phyloP scores from a whole-genome alignment of 2,329 filamentous ascomycete species.

The Verticillium dahliae region DNA sequence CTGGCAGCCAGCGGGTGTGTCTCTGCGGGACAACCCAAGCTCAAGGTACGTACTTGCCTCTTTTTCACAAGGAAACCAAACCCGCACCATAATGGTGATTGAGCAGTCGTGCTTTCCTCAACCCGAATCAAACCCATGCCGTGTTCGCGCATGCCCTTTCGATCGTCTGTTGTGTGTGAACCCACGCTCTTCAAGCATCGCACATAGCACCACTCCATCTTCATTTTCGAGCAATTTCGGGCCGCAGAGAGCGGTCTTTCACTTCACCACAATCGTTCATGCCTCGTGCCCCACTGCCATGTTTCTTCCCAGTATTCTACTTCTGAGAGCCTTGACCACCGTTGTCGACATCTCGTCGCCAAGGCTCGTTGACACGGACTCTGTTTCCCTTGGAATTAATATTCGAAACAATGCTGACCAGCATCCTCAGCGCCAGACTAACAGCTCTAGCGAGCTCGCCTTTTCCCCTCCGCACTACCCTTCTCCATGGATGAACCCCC shows the following conservation, averaged over 20 bases:
- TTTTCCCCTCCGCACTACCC: conserved; percentile 64
- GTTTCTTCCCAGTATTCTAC: neutral
- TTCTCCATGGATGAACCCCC: conserved; percentile 77
- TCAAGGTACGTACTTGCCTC: conserved; percentile 7
- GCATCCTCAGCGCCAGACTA: neutral
- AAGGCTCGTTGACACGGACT: neutral
- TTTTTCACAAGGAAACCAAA: neutral
- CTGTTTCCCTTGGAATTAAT: neutral
- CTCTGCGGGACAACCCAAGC: conserved; percentile 4
- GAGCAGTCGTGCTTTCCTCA: neutral
- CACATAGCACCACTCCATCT: too few relatives aligned
- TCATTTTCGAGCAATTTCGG: too few relatives aligned
- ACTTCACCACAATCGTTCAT: neutral
- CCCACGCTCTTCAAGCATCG: too few relatives aligned
- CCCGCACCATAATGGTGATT: neutral
- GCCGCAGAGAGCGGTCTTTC: neutral
- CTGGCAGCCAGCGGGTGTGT: conserved; percentile 22
- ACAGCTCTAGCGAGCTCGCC: conserved; percentile 18
- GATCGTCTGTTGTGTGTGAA: too few relatives aligned
- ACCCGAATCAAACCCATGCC: too few relatives aligned
- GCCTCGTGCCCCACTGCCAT: neutral
- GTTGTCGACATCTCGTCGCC: neutral
- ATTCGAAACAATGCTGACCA: neutral
- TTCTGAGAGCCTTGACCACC: neutral
- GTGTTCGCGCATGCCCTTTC: too few relatives aligned